Percentiles rank a stretch among this genome's conserved stretches.
Conservation (phyloP, 345 rosid species). For the Arabidopsis suecica region DNA sequence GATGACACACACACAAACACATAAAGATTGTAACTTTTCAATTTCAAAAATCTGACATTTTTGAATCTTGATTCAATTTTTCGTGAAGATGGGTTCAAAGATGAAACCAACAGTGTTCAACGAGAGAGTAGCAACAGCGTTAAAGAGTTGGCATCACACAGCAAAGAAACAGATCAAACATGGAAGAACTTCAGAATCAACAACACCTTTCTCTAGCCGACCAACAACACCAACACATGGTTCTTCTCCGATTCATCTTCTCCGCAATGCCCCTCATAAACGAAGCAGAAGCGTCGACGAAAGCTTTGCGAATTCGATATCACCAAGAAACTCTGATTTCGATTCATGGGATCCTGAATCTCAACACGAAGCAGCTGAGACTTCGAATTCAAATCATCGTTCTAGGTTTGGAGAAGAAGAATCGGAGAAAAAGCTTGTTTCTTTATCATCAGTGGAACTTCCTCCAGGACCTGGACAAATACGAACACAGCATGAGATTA, state of each 20-base stretch:
- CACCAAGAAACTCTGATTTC: constrained; percentile 41
- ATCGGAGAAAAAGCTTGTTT: constrained; percentile 1
- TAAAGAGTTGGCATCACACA: constrained; percentile 74
- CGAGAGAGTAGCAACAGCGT: constrained; percentile 68
- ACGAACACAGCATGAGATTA: constrained; percentile 35
- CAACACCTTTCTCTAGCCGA: constrained; percentile 64
- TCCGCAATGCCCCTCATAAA: constrained; percentile 44
- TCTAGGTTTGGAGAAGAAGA: constrained; percentile 30
- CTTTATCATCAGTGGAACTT: constrained; percentile 25
- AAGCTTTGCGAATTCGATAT: constrained; percentile 22
- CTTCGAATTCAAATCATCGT: constrained; percentile 20
- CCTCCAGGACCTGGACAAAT: constrained; percentile 33
- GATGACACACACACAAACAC: constrained; percentile 47
- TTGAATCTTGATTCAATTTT: neutral
- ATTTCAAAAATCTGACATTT: neutral
- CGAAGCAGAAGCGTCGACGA: constrained; percentile 43
- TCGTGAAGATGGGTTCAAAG: constrained; percentile 79
- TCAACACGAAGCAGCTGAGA: constrained; percentile 25
- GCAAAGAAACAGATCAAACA: constrained; percentile 74
- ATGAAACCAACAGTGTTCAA: constrained; percentile 91
- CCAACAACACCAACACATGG: constrained; percentile 68
- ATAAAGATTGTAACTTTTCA: constrained; percentile 7
- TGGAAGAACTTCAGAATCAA: constrained; percentile 55
- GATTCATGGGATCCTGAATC: constrained; percentile 43
- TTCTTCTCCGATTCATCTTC: constrained; percentile 66